Base-by-base conservation (phyloP, 805 yeast genomes). In the Peterozyma xylosa region DNA sequence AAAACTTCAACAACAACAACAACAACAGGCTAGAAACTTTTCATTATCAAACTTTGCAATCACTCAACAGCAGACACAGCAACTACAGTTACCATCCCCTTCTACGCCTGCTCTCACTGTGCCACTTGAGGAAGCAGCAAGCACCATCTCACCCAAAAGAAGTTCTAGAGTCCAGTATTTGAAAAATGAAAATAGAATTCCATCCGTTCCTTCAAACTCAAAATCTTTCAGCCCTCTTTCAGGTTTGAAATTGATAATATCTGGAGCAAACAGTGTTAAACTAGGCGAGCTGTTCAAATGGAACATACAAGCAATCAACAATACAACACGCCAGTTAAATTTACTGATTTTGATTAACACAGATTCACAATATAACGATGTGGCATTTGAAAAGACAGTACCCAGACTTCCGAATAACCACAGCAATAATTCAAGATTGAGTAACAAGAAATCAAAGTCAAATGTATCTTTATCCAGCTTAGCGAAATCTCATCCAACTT, bases 271-370 rank as follows among this genome's bases (percentile, higher is more conserved):
- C 5, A 67, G 71, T 35, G 78, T 82, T 4, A 66, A 68, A 50
- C 59, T 82, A 9, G 91, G 93, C 2, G 72, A 76, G 35, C 66
- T 69, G 2, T 76, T 76, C 55, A 71, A 67, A 43, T 80, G 90
- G 85, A 71, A 71, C 39, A 67, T 86, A 11, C 84, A 79, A 51
- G 78, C 83, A 1, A 71, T 82, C 42, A 86, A 86, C 63, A 71
- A 70, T 47, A 73, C 85, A 1, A 50, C 60, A n/a, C 68, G 68
- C 18, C 55, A 68, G 14, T 60, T 82, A 48, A 73, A 76, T 43
- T 57, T 84, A 38, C 68, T 85, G 3, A 61, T 85, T 43, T 67
- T 64, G 13, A 33, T 44, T 4, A 40, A 44, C 43, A 62, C 70
- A 37, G 73, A 70, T 42, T 57, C 66, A 10, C 57, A 64, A 9